Evolutionary conservation across 1,139 yeast species (phyloP).

Genomic region (Kodamaea fungicola): DNA sequence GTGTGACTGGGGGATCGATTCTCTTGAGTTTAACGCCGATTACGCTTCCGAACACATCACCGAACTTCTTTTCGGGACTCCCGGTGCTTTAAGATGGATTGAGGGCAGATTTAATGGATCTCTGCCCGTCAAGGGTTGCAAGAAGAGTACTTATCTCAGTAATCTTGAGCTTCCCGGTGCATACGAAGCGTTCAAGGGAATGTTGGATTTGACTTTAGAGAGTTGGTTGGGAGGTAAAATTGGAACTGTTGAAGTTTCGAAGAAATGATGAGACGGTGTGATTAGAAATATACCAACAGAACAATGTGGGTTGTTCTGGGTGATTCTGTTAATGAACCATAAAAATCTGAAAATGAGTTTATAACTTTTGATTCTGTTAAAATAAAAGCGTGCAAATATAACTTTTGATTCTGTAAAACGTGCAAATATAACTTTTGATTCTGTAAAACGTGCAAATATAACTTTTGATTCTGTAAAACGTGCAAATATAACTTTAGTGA

Average conservation of each 20-base stretch:
- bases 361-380: too few species aligned
- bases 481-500: too few species aligned
- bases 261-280: too few species aligned
- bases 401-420: too few species aligned
- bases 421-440: too few species aligned
- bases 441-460: too few species aligned
- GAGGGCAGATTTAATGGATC: constrained; percentile 17
- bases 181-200: constrained; percentile 5
- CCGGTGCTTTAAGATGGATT: constrained; percentile 17
- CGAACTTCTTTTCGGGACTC: constrained; percentile 13
- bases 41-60: constrained; percentile 10
- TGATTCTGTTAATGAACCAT: too few species aligned
- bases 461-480: too few species aligned
- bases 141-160: constrained; percentile 15
- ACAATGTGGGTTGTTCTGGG: too few species aligned
- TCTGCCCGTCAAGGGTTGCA: constrained; percentile 25
- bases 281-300: too few species aligned
- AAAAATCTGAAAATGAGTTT: too few species aligned
- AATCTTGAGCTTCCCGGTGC: constrained; percentile 17
- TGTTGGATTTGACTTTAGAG: not conserved
- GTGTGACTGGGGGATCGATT: constrained; percentile 24
- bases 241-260: constrained; percentile 1
- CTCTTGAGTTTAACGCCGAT: constrained; percentile 8
- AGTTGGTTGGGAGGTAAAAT: constrained; percentile 5
- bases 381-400: too few species aligned